Base-by-base conservation (phyloP, 495 filamentous ascomycete genomes). In the Penicillium cosmopolitanum region DNA sequence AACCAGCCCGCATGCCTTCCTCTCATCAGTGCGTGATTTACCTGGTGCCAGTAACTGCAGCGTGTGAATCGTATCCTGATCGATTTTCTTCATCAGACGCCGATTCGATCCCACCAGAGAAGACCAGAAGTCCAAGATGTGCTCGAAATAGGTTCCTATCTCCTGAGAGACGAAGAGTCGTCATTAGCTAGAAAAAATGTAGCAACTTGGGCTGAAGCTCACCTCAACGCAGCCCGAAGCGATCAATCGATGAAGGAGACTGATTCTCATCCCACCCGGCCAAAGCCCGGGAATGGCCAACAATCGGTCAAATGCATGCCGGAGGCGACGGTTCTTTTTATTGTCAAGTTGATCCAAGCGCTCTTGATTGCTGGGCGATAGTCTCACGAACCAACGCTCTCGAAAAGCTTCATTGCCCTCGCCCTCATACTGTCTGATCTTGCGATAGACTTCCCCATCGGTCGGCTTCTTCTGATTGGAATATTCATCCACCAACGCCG, bases 1-100 rank as follows among this genome's bases (percentile, higher is more conserved):
- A 16, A 63, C 11, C 3, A 57, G 13, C 31, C 64, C 33, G 42
- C n/a, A 25, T 2, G 47, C 59, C 9, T 15, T 62, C 44, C 57
- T 58, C 0, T 21, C 35, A 21, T 66, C 51, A 13, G 28, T 55
- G 12, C 36, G 36, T n/a, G 36, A 40, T 40, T 40, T 40, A n/a
- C 36, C 36, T 15, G 36, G 36, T 40, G 36, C 36, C 36, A 40
- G 15, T n/a, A 40, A 40, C 15, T 40, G 36, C 15, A 40, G 36
- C 4, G 36, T 9, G 11, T 40, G 12, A n/a, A 40, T 12, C 3
- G 36, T 40, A 40, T 40, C 36, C 15, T 12, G 36, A 40, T 40
- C 36, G 36, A 40, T 40, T 40, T n/a, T 12, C 36, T 40, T 40
- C 36, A n/a, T 40, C 36, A n/a, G 15, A 40, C 15, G 36, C 10